Conservation (phyloP, 129 eudicot species). For the Pittosporum tobira region DNA sequence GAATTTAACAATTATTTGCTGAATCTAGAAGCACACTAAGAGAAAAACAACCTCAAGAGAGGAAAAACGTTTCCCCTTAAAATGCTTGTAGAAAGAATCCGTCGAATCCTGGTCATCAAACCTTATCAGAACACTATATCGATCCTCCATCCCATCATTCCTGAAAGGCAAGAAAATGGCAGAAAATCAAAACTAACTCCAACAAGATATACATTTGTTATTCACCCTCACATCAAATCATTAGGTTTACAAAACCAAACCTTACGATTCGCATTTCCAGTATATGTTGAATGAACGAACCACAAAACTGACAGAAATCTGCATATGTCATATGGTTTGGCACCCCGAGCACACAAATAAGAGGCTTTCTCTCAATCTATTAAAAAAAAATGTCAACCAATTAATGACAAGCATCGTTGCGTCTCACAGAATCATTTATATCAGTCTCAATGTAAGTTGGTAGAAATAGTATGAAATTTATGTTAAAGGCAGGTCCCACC, state of each 20-base stretch:
- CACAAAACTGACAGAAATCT: slow-evolving; percentile 89
- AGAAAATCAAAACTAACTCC: not conserved
- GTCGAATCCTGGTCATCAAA: slow-evolving; percentile 68
- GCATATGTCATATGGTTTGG: slow-evolving; percentile 98
- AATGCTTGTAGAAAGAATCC: slow-evolving; percentile 74
- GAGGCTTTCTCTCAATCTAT: slow-evolving; percentile 82
- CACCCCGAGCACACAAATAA: slow-evolving; percentile 83
- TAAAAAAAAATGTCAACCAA: not conserved
- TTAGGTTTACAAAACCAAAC: slow-evolving; percentile 23
- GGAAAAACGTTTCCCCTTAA: slow-evolving; percentile 66
- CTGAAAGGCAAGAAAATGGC: slow-evolving; percentile 27
- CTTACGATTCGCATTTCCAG: slow-evolving; percentile 92
- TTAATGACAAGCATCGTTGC: not conserved
- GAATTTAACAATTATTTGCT: not conserved
- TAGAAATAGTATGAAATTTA: too few species aligned
- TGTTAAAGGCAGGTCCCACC: too few species aligned
- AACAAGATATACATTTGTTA: slow-evolving; percentile 1
- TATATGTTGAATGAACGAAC: slow-evolving; percentile 78
- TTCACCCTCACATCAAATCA: not conserved
- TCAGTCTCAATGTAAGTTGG: not conserved
- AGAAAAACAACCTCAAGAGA: slow-evolving; percentile 63
- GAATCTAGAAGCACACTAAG: not conserved
- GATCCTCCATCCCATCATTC: slow-evolving; percentile 82
- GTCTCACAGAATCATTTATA: not conserved
- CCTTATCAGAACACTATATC: slow-evolving; percentile 66